Conservation (phyloP, 208 protist species). For the Phytomonas sp. region DNA sequence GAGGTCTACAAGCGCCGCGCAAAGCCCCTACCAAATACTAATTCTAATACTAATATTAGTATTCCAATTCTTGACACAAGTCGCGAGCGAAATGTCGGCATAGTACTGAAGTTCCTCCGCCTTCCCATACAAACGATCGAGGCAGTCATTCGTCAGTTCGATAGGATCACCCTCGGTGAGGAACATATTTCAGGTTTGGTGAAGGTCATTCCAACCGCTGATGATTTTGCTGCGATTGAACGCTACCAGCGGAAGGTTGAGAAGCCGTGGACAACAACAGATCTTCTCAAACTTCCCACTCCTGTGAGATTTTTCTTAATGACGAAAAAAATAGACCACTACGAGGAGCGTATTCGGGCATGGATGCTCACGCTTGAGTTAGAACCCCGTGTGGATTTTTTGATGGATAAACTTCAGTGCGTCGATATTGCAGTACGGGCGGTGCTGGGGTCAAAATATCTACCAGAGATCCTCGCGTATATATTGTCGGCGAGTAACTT, state of each 20-base stretch:
- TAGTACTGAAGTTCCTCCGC: slow-evolving; percentile 70
- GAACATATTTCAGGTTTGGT: slow-evolving; percentile 47
- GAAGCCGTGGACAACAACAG: slow-evolving; percentile 20
- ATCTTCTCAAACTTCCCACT: slow-evolving; percentile 37
- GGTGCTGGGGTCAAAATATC: slow-evolving; percentile 29
- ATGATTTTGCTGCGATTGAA: slow-evolving; percentile 47
- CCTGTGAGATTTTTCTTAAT: slow-evolving; percentile 72
- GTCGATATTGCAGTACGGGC: slow-evolving; percentile 28
- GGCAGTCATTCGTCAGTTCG: slow-evolving; percentile 60
- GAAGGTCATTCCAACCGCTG: slow-evolving; percentile 57
- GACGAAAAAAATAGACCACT: slow-evolving; percentile 56
- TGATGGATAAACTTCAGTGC: slow-evolving; percentile 39
- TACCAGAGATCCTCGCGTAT: slow-evolving; percentile 49
- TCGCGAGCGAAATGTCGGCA: slow-evolving; percentile 65
- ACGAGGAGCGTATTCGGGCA: slow-evolving; percentile 56
- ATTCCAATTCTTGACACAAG: slow-evolving; percentile 30
- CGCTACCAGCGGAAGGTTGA: slow-evolving; percentile 19
- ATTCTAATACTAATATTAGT: no score
- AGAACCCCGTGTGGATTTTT: slow-evolving; percentile 29
- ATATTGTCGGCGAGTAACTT: slow-evolving; percentile 68
- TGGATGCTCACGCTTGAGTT: slow-evolving; percentile 69
- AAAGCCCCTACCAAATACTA: not conserved
- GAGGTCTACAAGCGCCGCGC: slow-evolving; percentile 23
- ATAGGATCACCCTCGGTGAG: slow-evolving; percentile 63
- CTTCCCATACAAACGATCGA: slow-evolving; percentile 69